Percentiles rank a stretch among this genome's conserved stretches.
These are phyloP conservation scores for Capronia coronata DNA, from an alignment of 2,329 filamentous ascomycete species.

Conservation along the genomic window DNA sequence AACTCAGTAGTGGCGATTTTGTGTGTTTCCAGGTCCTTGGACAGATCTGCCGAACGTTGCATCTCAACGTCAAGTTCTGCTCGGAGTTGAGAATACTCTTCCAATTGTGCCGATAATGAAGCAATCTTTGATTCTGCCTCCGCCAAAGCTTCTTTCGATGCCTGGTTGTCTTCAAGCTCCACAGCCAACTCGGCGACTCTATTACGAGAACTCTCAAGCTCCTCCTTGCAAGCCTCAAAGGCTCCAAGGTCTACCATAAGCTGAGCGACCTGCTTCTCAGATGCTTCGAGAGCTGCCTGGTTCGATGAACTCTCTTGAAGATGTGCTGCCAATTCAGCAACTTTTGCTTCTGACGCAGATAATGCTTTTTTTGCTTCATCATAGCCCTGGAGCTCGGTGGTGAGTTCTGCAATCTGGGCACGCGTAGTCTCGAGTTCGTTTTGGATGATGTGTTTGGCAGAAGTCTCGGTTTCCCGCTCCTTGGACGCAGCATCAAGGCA, in stretches of 20 bases:
- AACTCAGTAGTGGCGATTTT: conserved; percentile 5
- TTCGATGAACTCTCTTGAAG: conserved; percentile 7
- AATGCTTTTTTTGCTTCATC: conserved; percentile 12
- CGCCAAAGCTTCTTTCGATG: conserved; percentile 4
- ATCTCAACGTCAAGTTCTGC: conserved; percentile 6
- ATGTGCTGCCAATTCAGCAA: conserved; percentile 12
- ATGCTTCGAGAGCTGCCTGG: conserved; percentile 13
- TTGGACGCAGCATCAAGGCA: conserved; percentile 9
- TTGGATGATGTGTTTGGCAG: conserved; percentile 11
- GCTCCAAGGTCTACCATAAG: conserved; percentile 14
- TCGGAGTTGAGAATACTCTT: conserved; percentile 9
- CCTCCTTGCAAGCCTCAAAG: conserved; percentile 11
- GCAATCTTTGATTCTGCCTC: conserved; percentile 11
- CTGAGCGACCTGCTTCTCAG: conserved; percentile 14
- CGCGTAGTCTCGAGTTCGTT: conserved; percentile 13
- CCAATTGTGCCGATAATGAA: conserved; percentile 10
- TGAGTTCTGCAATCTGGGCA: conserved; percentile 15
- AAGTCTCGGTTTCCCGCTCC: conserved; percentile 12
- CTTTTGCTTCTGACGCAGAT: conserved; percentile 8
- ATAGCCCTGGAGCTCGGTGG: conserved; percentile 8
- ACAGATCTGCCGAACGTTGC: conserved; percentile 1
- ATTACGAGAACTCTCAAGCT: conserved; percentile 11
- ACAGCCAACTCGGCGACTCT: conserved; percentile 11
- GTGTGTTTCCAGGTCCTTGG: conserved; percentile 12
- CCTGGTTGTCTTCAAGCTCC: conserved; percentile 7